Conservation (phyloP, 805 yeast genomes). For the Candida suzukii region DNA sequence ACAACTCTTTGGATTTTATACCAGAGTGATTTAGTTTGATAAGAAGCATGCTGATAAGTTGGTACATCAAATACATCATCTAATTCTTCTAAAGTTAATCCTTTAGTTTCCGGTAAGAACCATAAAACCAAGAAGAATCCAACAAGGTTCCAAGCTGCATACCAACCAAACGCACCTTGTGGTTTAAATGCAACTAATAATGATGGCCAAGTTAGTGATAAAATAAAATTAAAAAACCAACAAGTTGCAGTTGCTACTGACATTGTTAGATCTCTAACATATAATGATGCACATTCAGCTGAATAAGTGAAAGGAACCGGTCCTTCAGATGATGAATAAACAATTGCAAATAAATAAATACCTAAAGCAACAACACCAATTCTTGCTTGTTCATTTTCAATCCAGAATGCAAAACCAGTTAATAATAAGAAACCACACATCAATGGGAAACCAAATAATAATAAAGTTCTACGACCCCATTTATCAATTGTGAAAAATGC, state of each 20-base stretch:
- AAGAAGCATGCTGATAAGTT: constrained; percentile 44
- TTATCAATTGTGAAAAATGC: constrained; percentile 75
- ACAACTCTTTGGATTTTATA: constrained; percentile 40
- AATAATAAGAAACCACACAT: constrained; percentile 54
- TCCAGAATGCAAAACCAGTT: constrained; percentile 70
- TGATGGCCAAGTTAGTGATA: constrained; percentile 77
- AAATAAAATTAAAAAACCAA: constrained; percentile 66
- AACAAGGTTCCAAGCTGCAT: constrained; percentile 76
- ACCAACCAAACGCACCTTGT: constrained; percentile 85
- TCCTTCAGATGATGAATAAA: constrained; percentile 82
- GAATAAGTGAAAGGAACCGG: constrained; percentile 87
- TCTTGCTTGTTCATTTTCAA: constrained; percentile 37
- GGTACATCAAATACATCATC: constrained; percentile 67
- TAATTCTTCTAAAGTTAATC: constrained; percentile 67
- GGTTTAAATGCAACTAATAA: constrained; percentile 58
- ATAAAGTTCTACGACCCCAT: constrained; percentile 62
- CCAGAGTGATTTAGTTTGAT: constrained; percentile 32
- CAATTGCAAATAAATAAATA: constrained; percentile 63
- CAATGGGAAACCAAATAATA: constrained; percentile 54
- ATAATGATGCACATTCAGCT: constrained; percentile 77
- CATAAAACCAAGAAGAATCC: constrained; percentile 67
- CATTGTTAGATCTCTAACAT: constrained; percentile 76
- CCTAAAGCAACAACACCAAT: constrained; percentile 66
- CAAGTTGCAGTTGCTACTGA: constrained; percentile 69
- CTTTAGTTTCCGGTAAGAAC: constrained; percentile 67